Percentiles rank a stretch among this genome's conserved stretches.
phyloP scores from a whole-genome alignment of 2,329 filamentous ascomycete genomes.

The Penicillium sp. region DNA sequence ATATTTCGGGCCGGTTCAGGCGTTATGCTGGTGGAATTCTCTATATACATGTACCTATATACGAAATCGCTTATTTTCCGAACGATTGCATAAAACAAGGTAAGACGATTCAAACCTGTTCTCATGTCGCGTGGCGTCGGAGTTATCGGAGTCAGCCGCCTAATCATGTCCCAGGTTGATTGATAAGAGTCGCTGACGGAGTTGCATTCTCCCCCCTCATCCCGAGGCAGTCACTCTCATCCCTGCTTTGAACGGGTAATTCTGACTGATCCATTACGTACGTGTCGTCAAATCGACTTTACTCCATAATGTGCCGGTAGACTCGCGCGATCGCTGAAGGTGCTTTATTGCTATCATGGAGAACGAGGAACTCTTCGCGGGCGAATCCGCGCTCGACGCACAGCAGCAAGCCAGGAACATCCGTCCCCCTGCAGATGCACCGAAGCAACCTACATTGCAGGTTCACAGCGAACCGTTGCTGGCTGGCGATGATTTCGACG shows the following conservation, averaged over 20 bases:
- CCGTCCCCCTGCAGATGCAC: conserved; percentile 8
- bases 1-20: background rate
- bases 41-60: background rate
- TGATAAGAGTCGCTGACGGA: conserved; percentile 7
- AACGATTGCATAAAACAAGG: background rate
- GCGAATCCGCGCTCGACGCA: conserved; percentile 35
- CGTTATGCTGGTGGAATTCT: background rate
- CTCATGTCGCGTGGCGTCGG: background rate
- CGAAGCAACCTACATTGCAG: conserved; percentile 18
- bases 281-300: conserved; percentile 34
- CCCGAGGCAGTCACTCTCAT: background rate
- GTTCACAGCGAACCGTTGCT: conserved; percentile 16
- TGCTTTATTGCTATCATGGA: conserved; percentile 26
- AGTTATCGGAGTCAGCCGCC: conserved; percentile 1
- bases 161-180: conserved; percentile 6
- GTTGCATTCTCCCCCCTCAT: conserved; percentile 3
- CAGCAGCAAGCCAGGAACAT: conserved; percentile 19
- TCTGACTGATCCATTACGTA: conserved; percentile 10
- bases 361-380: conserved; percentile 33
- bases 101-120: background rate
- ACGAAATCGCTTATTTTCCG: background rate
- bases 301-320: conserved; percentile 10
- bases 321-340: background rate
- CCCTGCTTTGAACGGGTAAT: conserved; percentile 10
- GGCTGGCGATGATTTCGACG: conserved; percentile 5